Percentiles rank a stretch among this genome's conserved stretches.
Evolutionary conservation across 2,329 filamentous ascomycete genomes (phyloP).

Genomic region (Trichoderma asperellum): DNA sequence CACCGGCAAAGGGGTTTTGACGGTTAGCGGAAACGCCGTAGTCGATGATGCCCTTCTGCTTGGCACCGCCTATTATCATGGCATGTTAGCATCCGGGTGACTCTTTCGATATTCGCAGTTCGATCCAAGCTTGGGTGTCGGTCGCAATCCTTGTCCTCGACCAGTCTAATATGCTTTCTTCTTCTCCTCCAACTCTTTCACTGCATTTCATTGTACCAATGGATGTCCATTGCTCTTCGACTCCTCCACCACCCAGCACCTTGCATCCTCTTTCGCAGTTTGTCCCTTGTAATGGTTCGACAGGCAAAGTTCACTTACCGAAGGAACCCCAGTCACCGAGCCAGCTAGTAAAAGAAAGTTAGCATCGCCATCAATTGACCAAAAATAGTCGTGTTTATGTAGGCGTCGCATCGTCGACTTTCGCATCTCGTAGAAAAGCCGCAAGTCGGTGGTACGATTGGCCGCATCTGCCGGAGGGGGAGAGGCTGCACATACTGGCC

Average conservation of each 20-base stretch:
- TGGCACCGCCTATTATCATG: constrained; percentile 53
- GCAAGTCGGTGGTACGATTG: constrained; percentile 33
- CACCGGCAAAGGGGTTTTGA: constrained; percentile 82
- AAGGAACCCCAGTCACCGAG: constrained; percentile 75
- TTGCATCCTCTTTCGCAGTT: background rate
- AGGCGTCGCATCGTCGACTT: constrained; percentile 32
- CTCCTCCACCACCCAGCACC: background rate
- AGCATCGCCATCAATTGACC: constrained; percentile 1
- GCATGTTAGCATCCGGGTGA: constrained; percentile 14
- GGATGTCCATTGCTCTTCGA: background rate
- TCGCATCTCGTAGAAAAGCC: constrained; percentile 40
- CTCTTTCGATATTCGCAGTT: constrained; percentile 4
- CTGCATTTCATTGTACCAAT: background rate
- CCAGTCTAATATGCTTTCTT: no score
- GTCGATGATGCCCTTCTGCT: constrained; percentile 66
- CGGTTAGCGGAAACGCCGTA: constrained; percentile 86
- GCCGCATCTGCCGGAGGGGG: background rate
- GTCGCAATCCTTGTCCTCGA: background rate
- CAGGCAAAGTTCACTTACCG: constrained; percentile 58
- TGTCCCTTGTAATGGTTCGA: constrained; percentile 13
- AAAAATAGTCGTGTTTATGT: constrained; percentile 29
- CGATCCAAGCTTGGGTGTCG: background rate
- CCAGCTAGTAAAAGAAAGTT: constrained; percentile 55
- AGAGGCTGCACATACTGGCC: constrained; percentile 42
- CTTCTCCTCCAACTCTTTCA: background rate